These are phyloP conservation scores for Phytophthora colocasiae DNA, from an alignment of 352 stramenopile genomes.

Conservation along the genomic window DNA sequence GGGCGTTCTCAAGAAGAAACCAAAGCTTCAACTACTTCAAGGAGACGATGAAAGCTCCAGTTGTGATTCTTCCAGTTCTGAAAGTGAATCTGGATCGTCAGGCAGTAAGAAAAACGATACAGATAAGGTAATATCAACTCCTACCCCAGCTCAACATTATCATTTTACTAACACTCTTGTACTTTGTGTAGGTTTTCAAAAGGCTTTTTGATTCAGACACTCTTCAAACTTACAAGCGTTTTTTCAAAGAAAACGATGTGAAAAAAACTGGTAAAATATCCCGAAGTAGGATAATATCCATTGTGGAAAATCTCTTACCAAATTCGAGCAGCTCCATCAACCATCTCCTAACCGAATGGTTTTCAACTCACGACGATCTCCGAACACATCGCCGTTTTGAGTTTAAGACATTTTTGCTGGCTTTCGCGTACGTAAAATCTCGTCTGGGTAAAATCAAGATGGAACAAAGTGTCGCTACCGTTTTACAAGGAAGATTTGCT, in stretches of 20 bases:
- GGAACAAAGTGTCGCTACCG: conserved; percentile 54
- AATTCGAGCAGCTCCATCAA: conserved; percentile 3
- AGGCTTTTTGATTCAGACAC: conserved; percentile 48
- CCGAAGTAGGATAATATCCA: conserved; percentile 42
- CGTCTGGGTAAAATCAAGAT: conserved; percentile 54
- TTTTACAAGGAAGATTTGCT: conserved; percentile 62
- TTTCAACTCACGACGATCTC: conserved; percentile 56
- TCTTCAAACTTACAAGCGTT: conserved; percentile 40
- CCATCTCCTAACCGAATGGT: conserved; percentile 53
- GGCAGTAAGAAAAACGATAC: conserved; percentile 8
- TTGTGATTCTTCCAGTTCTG: conserved; percentile 31
- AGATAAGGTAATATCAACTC: conserved; percentile 29
- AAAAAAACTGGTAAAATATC: conserved; percentile 50
- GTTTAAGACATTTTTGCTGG: conserved; percentile 62
- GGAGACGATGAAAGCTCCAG: conserved; percentile 30
- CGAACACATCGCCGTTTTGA: conserved; percentile 56
- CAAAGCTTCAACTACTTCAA: conserved; percentile 39
- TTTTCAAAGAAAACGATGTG: conserved; percentile 48
- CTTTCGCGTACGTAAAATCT: conserved; percentile 57
- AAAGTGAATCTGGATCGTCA: conserved; percentile 16
- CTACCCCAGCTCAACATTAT: not conserved
- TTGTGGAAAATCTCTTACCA: conserved; percentile 44
- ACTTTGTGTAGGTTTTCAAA: conserved; percentile 32
- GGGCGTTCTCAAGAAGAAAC: conserved; percentile 54
- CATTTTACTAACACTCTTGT: not conserved